Evolutionary conservation across 768 basidiomycete species (phyloP).

Genomic region (Floccularia luteovirens): DNA sequence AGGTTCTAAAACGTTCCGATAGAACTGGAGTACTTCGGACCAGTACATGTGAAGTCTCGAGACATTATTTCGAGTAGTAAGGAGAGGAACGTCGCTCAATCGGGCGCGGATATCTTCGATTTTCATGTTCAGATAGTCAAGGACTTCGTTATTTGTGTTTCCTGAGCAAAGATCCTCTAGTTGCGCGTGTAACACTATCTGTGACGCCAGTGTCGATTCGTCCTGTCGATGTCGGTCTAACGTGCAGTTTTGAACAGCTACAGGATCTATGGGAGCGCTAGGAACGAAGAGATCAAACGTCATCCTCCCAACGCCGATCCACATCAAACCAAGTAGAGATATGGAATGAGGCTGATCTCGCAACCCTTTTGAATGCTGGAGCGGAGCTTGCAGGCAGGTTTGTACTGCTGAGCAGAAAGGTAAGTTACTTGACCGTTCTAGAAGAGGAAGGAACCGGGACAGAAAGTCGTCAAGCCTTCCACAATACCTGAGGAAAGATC

Average conservation of each 20-base stretch:
- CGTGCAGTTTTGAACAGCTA: slow-evolving; percentile 47
- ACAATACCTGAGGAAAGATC: too few relatives aligned
- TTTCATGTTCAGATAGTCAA: slow-evolving; percentile 32
- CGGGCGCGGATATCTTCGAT: slow-evolving; percentile 21
- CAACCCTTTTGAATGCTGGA: slow-evolving; percentile 4
- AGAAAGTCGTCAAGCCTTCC: too few relatives aligned
- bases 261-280: slow-evolving; percentile 81
- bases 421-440: slow-evolving; percentile 23
- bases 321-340: slow-evolving; percentile 27
- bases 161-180: slow-evolving; percentile 54
- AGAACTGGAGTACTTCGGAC: slow-evolving; percentile 74
- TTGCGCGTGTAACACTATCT: slow-evolving; percentile 44
- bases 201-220: slow-evolving; percentile 28
- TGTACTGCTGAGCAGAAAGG: slow-evolving; percentile 25
- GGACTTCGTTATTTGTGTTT: slow-evolving; percentile 40
- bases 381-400: slow-evolving; percentile 18
- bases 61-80: slow-evolving; percentile 31
- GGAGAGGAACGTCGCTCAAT: slow-evolving; percentile 14
- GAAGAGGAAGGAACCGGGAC: slow-evolving; percentile 15
- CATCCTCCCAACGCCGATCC: slow-evolving; percentile 53
- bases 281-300: slow-evolving; percentile 75
- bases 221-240: slow-evolving; percentile 36
- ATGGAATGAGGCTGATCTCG: slow-evolving; percentile 6
- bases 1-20: slow-evolving; percentile 41
- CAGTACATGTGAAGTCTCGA: slow-evolving; percentile 57